Base-by-base conservation (phyloP, 805 yeast genomes). In the Candida oleophila region DNA sequence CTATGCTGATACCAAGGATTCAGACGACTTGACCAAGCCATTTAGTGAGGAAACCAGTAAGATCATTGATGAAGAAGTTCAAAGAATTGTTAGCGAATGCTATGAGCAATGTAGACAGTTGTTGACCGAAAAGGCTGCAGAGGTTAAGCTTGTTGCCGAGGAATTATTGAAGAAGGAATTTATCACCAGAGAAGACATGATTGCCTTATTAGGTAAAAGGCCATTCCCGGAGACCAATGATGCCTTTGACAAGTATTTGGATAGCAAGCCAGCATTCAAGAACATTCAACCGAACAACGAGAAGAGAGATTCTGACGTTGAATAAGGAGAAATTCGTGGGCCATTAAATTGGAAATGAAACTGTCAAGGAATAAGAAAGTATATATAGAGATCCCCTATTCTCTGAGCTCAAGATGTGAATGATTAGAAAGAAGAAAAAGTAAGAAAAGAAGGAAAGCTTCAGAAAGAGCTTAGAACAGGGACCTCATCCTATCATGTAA, bases 121-220 rank as follows among this genome's bases (percentile, higher is more conserved):
- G 41, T 72, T 94, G 57, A 73, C 66, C 15, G 87, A 86, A 54
- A 87, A 87, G 61, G 60, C 82, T n/a, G 77, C 73, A 3, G 94
- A 86, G 49, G 89, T 94, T 34, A 91, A 83, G 52, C 73, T 80
- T 51, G 91, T 95, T 36, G 99, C 99, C 0, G 85, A 91, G 63
- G 89, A 89, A 57, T 74, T 94, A 51, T 77, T 92, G 59, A 68
- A 76, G 46, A 90, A 92, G 65, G 99, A 94, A 66, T 96, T 89
- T 14, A 77, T 94, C 22, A 89, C 96, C 3, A 81, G 99, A 65
- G 95, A 89, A 56, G 99, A 94, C 61, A 89, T 94, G 95, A 83
- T 91, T 48, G 76, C 87, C 44, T 64, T 94, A 44, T 69, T 94
- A 41, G 99, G 99, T 11, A 86, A 86, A 63, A 79, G 99, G 51